A percentile compares a stretch with the other conserved stretches of the same genome.
phyloP scores from a whole-genome alignment of 1,284 basidiomycete species.

The Garcileccinum viscosum region DNA sequence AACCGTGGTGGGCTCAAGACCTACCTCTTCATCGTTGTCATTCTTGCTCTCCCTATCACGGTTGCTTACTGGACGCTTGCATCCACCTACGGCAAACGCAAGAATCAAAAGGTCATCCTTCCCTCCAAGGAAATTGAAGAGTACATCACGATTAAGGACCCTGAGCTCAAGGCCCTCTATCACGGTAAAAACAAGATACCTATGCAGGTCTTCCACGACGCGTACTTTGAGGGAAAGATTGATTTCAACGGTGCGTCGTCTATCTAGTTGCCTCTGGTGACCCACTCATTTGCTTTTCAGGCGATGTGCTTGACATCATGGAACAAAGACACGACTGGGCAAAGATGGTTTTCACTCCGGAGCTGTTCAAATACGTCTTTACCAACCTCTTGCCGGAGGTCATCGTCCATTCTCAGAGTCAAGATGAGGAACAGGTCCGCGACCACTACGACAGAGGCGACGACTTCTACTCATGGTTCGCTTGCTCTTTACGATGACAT shows the following conservation, averaged over 20 bases:
- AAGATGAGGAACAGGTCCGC: constrained; percentile 96
- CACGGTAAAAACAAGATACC: constrained; percentile 90
- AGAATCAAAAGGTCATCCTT: constrained; percentile 87
- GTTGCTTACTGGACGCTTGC: constrained; percentile 91
- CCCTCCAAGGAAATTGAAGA: constrained; percentile 87
- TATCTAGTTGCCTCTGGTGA: constrained; percentile 9
- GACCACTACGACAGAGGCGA: constrained; percentile 98
- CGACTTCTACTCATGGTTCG: constrained; percentile 89
- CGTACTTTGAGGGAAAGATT: constrained; percentile 96
- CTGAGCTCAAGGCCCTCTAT: constrained; percentile 81
- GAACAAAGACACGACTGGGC: constrained; percentile 98
- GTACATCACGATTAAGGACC: constrained; percentile 92
- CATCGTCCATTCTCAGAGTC: constrained; percentile 85
- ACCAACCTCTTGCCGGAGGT: constrained; percentile 91
- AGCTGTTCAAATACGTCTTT: constrained; percentile 95
- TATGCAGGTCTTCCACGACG: constrained; percentile 97
- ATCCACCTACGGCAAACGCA: constrained; percentile 82
- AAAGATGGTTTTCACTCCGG: constrained; percentile 83
- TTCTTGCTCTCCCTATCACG: constrained; percentile 81
- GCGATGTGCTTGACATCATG: constrained; percentile 91
- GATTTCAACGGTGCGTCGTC: constrained; percentile 81
- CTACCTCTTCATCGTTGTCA: constrained; percentile 79
- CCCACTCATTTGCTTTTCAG: constrained; percentile 46
- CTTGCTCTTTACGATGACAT: constrained; percentile 3
- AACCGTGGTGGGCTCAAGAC: constrained; percentile 82